Base-by-base conservation (phyloP, 352 stramenopile genomes). In the Peronospora tabacina region DNA sequence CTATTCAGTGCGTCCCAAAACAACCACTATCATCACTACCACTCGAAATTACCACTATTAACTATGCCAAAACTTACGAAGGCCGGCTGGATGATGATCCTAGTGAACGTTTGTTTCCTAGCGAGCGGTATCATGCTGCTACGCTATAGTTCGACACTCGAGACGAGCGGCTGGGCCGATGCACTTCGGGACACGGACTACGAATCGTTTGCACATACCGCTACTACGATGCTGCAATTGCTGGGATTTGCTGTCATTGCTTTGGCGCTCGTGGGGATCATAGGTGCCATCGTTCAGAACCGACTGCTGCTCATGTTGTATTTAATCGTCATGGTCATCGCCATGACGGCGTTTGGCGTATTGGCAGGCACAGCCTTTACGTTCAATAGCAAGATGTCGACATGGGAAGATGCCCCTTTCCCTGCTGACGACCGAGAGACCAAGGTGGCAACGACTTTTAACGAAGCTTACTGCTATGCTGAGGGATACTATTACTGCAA, bases 401-500 rank as follows among this genome's bases (percentile, higher is more conserved):
- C 68, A 30, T 94, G 78, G 76, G 52, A 82, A n/a, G 37, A 57
- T 10, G 50, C 49, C 1, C 36, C 50, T 29, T 94, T 83, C 61
- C 82, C 80, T 2, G 78, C 69, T 7, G 63, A 67, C 0, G 46
- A 68, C 1, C 52, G 66, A 12, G 82, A 94, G 61, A 69, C 52
- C 22, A 64, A 71, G n/a, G 60, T 94, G 51, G 75, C 72, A 1
- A 53, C 57, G 34, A 82, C 74, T 11, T 90, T 94, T 35, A 90
- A 90, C 42, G 59, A 90, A 44, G 65, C 80, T 40, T 94, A 94
- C 55, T 94, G 82, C 65, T 94, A 87, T 51, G 77, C 78, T 0
- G 78, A 91, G 37, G 80, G 79, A 19, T 82, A 82, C 36, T 89
- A 85, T 54, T 85, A 82, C 40, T 94, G 82, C 61, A 94, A 90